phyloP scores from a whole-genome alignment of 305 asterid genomes.

The Solanum hybrid region DNA sequence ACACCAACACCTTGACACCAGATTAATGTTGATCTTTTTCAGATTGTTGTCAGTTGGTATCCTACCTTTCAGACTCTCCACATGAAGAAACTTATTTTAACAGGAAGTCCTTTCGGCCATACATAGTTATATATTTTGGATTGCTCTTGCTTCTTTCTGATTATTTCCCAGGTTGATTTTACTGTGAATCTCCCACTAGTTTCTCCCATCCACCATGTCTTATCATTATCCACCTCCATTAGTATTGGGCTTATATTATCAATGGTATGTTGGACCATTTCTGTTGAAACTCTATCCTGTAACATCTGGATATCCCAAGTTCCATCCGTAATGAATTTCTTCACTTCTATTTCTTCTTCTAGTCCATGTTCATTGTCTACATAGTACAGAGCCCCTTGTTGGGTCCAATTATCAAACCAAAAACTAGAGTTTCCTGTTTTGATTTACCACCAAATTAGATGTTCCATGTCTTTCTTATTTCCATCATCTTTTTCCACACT shows the following conservation, averaged over 20 bases:
- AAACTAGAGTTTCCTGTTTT: not conserved
- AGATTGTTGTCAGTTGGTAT: not conserved
- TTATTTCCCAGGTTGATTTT: not conserved
- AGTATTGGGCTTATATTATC: not conserved
- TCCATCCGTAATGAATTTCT: not conserved
- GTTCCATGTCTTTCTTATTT: not conserved
- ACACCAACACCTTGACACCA: not conserved
- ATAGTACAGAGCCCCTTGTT: not conserved
- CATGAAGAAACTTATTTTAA: not conserved
- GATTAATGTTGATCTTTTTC: not conserved
- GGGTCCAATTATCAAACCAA: not conserved
- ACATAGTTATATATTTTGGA: not conserved
- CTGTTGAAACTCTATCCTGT: not conserved
- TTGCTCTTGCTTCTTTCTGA: not conserved
- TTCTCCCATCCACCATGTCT: not conserved
- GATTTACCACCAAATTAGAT: not conserved
- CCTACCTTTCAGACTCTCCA: not conserved
- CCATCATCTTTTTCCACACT: not conserved
- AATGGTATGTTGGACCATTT: not conserved
- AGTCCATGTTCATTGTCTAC: not conserved
- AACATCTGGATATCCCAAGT: not conserved
- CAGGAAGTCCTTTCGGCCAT: not conserved
- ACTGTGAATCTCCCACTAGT: not conserved
- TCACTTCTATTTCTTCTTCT: not conserved
- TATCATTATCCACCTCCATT: not conserved